Evolutionary conservation across 176 grass and related monocot species (phyloP), one percentile per base, ranked within the genome.

Genomic region (Zea luxurians): DNA sequence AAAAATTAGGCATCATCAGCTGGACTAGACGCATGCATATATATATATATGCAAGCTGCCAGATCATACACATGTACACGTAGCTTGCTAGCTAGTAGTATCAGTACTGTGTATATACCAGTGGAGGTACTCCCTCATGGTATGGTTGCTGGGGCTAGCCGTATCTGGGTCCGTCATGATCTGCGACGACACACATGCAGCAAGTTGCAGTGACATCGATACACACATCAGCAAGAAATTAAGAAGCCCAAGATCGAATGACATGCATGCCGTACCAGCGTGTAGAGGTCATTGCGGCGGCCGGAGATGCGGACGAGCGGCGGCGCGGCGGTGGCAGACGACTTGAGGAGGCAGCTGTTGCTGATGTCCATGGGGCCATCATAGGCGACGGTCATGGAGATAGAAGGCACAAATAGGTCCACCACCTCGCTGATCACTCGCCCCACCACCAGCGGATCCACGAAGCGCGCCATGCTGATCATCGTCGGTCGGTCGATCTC

Each of bases 151-250:
- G 13, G 93, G 93, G 59, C 93, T 93, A 7, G 90, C 90, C 16
- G 93, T 90, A 71, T 97, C 93, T 10, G 91, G 93, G 54, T 97
- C 93, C 43, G 88, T 89, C 93, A 97, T 93, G 54, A 97, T 53
- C 93, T 97, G 10, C 3, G 61, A 11, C 54, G 48, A 46, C 44
- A 4, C 54, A 48, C 46, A 61, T 61, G 18, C 12, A 71, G 44
- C 10, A 70, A 21, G 42, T 47, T 61, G 21, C 35, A 61, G 2
- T 3, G 59, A 53, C 49, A 17, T 54, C 5, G 52, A 38, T 38
- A 38, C n/a, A 17, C 16, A 55, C 53, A 18, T 55, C 5, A 55
- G 16, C 16, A 5, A 55, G 15, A 38, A 38, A 4, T 4, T 38
- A 38, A 38, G 37, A 38, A 38, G n/a, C n/a, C n/a, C n/a, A n/a